A percentile compares a stretch with the other conserved stretches of the same genome.
phyloP scores from a whole-genome alignment of 2,329 filamentous ascomycete genomes.

The Apiospora pterosperma region DNA sequence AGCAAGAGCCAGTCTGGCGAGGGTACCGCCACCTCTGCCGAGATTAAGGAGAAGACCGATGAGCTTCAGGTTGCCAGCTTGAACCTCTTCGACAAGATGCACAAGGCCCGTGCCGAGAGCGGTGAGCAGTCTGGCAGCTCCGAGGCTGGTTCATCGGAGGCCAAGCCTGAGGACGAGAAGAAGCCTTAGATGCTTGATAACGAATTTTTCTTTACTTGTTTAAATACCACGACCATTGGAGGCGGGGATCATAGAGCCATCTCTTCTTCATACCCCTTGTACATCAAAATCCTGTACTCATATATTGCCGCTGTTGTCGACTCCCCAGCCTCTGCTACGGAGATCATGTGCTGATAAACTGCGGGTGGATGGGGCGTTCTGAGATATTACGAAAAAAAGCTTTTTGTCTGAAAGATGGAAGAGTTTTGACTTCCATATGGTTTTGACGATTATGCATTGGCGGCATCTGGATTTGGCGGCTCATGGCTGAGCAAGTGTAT shows the following conservation, averaged over 20 bases:
- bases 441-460: slow-evolving; percentile 43
- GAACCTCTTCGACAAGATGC: slow-evolving; percentile 99
- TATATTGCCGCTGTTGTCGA: slow-evolving; percentile 36
- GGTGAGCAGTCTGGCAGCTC: slow-evolving; percentile 47
- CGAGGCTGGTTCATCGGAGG: slow-evolving; percentile 39
- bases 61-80: slow-evolving; percentile 94
- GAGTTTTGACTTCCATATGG: slow-evolving; percentile 20
- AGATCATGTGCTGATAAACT: slow-evolving; percentile 33
- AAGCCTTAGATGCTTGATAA: slow-evolving; percentile 47
- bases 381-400: slow-evolving; percentile 27
- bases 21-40: slow-evolving; percentile 76
- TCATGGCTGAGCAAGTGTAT: slow-evolving; percentile 39
- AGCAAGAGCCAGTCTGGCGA: slow-evolving; percentile 94
- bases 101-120: slow-evolving; percentile 82
- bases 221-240: slow-evolving; percentile 16
- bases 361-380: slow-evolving; percentile 29
- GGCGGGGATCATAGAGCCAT: slow-evolving; percentile 23
- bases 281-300: slow-evolving; percentile 46
- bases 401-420: slow-evolving; percentile 19
- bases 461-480: slow-evolving; percentile 36
- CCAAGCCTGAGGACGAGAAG: slow-evolving; percentile 58
- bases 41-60: slow-evolving; percentile 98
- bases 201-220: slow-evolving; percentile 16
- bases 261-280: slow-evolving; percentile 34
- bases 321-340: slow-evolving; percentile 16